Base-by-base conservation (phyloP, 148 eudicot genomes). In the Dysphania ambrosioides region DNA sequence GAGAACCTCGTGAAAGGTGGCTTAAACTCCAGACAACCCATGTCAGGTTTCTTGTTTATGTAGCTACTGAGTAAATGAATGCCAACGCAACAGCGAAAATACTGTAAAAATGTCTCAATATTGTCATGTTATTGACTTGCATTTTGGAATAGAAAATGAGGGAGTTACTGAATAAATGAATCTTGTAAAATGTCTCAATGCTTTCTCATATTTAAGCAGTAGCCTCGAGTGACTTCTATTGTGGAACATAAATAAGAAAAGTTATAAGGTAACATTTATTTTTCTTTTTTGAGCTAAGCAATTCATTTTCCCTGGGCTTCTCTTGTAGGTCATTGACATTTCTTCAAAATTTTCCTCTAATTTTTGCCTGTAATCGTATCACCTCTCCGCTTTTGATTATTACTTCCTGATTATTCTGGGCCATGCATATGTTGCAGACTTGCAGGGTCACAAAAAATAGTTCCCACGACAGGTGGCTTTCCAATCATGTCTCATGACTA, bases 351-450 rank as follows among this genome's bases (percentile, higher is more conserved):
- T 9, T 0, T 49, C 10, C 47, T 6, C 19, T n/a, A 2, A 8
- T 0, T 31, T 38, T 27, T 29, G 38, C 19, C 32, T 40, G 2
- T 40, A 29, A 6, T 71, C 1, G 23, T 44, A 44, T 44, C 13
- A 44, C 49, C 4, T 8, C 35, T 16, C 11, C 13, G 3, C 26
- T 24, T n/a, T 8, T 66, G 23, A 24, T 35, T 6, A 0, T 27
- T 69, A 69, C 30, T 19, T 63, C 63, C 29, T 61, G 36, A 68
- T 21, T 19, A 55, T 51, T 34, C 21, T 71, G 53, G 61, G 57
- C 11, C 73, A 19, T 41, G 3, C 72, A 26, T 32, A 13, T 79
- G 56, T 69, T 70, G 55, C 82, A 70, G 78, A 64, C 41, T 69
- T 70, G 55, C 82, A 70, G 78, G 71, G 60, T 58, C 77, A 19